Conservation (phyloP, 352 stramenopile genomes). For the Halophytophthora polymorphica region DNA sequence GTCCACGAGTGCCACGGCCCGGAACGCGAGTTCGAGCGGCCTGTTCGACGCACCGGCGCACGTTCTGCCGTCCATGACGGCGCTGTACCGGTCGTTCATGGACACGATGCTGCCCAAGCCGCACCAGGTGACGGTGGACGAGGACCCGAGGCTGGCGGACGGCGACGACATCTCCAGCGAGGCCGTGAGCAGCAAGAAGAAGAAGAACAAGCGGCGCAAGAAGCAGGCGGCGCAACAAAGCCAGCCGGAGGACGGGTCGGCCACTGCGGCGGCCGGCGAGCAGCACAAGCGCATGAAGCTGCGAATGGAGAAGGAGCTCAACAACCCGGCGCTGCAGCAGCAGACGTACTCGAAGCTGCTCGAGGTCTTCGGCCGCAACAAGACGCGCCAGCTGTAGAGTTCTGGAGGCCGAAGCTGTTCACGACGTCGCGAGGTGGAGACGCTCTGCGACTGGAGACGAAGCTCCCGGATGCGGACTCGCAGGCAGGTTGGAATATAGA, state of each 20-base stretch:
- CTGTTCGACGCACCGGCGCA: constrained; percentile 81
- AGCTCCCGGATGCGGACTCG: background rate
- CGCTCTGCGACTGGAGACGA: background rate
- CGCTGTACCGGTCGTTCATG: constrained; percentile 84
- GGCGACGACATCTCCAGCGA: constrained; percentile 11
- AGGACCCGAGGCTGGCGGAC: constrained; percentile 2
- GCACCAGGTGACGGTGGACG: constrained; percentile 17
- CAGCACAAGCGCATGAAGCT: constrained; percentile 62
- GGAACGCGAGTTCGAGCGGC: constrained; percentile 19
- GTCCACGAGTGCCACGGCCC: constrained; percentile 18
- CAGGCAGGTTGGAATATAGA: constrained; percentile 26
- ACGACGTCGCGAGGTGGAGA: no score
- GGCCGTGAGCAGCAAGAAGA: constrained; percentile 31
- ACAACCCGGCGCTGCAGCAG: constrained; percentile 49
- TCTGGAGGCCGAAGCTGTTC: background rate
- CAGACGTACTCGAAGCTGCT: constrained; percentile 73
- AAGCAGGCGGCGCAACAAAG: constrained; percentile 33
- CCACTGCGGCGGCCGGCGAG: constrained; percentile 18
- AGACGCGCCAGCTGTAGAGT: constrained; percentile 20
- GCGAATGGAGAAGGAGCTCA: constrained; percentile 66
- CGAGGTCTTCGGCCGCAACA: constrained; percentile 56
- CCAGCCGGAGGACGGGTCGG: constrained; percentile 10
- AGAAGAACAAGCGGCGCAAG: constrained; percentile 65
- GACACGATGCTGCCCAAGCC: constrained; percentile 83
- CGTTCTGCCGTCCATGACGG: constrained; percentile 80